Base-by-base conservation (phyloP, 164 flowering plant genomes). In the Cinnamomum micranthum region DNA sequence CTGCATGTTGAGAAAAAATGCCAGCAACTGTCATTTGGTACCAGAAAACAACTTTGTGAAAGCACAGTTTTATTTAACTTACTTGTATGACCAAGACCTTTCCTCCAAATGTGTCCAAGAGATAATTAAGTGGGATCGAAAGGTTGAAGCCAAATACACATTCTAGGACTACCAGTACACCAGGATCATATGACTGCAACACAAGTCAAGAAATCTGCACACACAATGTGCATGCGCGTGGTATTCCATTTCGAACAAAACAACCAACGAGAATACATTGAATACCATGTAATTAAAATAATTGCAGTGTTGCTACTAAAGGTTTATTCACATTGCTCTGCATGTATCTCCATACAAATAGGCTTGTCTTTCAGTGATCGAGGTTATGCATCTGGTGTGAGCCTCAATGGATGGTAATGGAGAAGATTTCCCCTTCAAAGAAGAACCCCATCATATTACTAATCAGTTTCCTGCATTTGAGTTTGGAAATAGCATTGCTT, bases 171-270 rank as follows among this genome's bases (percentile, higher is more conserved):
- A 77, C 79, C 50, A 78, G 71, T 50, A 76, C 93, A 15, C 98
- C 97, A 63, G 98, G 98, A 81, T 93, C 98, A 81, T 85, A 50
- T 2, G 98, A 91, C 98, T 91, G 25, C 10, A 67, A 50, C 47
- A 23, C 64, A 28, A 69, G 78, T 87, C 75, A 89, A 87, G 90
- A 85, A 50, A 47, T 31, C 50, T 2, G 67, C 27, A 64, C 6
- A 24, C 67, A 24, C 33, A 64, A 25, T 13, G 24, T 23, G 11
- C 33, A 11, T 2, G 28, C 67, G 25, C 6, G 15, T 13, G 28
- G 28, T 24, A 23, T 64, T 64, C 24, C 27, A 64, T 64, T 64
- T 64, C 33, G 9, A 64, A 64, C 4, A 25, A 64, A 22, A 64
- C 14, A 64, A 23, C 28, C 67, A n/a, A 64, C 27, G 4, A 73